Evolutionary conservation across 257 asterid genomes (phyloP).

Genomic region (Cinchona pubescens): DNA sequence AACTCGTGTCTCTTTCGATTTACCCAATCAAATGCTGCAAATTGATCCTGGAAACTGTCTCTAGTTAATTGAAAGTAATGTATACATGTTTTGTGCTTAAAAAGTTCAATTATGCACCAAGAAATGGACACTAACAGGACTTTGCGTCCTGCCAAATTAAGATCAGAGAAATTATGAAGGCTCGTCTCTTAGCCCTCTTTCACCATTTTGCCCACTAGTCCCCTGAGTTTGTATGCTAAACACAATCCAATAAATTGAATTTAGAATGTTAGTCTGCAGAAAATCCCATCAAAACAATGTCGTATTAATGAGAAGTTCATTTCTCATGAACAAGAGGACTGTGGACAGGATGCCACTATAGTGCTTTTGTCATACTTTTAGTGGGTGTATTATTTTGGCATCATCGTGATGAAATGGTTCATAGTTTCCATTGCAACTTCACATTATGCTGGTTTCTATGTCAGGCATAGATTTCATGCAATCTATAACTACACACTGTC

Average conservation of each 20-base stretch:
- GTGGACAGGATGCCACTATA: conserved; percentile 95
- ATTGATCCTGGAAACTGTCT: background rate
- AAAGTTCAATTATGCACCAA: too few relatives aligned
- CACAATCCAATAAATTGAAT: background rate
- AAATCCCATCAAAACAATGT: background rate
- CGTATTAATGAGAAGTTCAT: conserved; percentile 30
- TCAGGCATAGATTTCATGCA: background rate
- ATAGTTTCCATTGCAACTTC: background rate
- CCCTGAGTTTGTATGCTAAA: background rate
- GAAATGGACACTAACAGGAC: too few relatives aligned
- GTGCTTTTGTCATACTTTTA: conserved; percentile 55
- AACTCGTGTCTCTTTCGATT: background rate
- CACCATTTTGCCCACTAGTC: conserved; percentile 2
- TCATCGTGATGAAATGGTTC: background rate
- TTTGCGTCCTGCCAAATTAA: too few relatives aligned
- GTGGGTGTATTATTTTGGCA: too few relatives aligned
- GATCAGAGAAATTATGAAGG: conserved; percentile 14
- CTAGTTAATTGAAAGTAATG: too few relatives aligned
- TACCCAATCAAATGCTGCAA: background rate
- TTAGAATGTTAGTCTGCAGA: conserved; percentile 15
- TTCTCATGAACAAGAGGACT: conserved; percentile 95
- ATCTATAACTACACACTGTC: background rate
- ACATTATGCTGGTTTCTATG: background rate
- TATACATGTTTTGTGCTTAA: too few relatives aligned
- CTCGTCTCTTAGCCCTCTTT: background rate